Evolutionary conservation across 176 grass and related monocot genomes (phyloP).

Genomic region (Musa itinerans): DNA sequence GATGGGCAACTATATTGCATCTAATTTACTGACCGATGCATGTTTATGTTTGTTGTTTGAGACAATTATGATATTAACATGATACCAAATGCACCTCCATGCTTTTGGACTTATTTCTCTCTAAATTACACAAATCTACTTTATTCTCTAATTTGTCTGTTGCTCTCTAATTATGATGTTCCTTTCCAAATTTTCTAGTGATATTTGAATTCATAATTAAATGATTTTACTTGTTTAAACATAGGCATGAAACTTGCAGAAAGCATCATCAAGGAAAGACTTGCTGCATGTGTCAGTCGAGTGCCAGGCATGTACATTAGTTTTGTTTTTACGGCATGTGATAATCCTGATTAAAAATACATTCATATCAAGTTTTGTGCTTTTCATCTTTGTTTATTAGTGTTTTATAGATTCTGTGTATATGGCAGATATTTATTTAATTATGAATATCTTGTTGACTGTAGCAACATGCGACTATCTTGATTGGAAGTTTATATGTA

Average conservation of each 20-base stretch:
- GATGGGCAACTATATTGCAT: no score
- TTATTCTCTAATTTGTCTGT: no score
- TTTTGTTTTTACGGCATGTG: background rate
- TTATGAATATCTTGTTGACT: no score
- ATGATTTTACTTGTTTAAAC: slow-evolving; percentile 2
- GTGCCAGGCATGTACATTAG: slow-evolving; percentile 42
- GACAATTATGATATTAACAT: background rate
- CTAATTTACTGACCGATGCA: no score
- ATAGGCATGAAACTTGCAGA: slow-evolving; percentile 67
- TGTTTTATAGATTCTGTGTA: no score
- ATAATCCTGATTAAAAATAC: background rate
- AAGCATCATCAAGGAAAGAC: slow-evolving; percentile 63
- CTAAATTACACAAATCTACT: background rate
- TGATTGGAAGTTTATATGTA: background rate
- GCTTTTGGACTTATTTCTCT: background rate
- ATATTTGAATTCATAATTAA: background rate
- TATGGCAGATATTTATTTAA: no score
- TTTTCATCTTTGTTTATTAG: no score
- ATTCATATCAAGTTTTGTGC: no score
- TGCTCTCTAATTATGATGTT: background rate
- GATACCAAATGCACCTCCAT: background rate
- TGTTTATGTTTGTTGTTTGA: background rate
- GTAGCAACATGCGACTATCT: background rate
- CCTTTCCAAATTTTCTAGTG: background rate
- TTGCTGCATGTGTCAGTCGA: slow-evolving; percentile 82